Conservation (phyloP, 148 eudicot genomes). For the Rhododendron ferrugineum region DNA sequence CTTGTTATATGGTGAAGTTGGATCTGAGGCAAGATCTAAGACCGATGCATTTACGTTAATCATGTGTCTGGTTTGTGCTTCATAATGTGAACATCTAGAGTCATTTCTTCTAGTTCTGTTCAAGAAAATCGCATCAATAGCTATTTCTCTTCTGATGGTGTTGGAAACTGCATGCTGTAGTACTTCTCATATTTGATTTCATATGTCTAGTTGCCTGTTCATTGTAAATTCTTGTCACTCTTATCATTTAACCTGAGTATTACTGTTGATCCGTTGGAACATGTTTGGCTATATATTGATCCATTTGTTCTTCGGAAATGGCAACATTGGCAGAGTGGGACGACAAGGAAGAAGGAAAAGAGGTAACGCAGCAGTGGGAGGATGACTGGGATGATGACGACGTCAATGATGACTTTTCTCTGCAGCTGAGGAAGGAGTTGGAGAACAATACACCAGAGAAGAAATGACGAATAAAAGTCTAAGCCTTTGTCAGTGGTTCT, state of each 20-base stretch:
- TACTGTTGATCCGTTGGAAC: not conserved
- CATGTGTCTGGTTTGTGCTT: not conserved
- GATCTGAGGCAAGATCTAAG: not conserved
- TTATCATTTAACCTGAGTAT: not conserved
- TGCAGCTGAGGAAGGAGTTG: not conserved
- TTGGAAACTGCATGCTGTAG: not conserved
- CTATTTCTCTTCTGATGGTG: not conserved
- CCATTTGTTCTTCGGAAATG: not conserved
- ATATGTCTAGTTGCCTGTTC: not conserved
- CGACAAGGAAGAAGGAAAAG: conserved; percentile 69
- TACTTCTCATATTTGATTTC: not conserved
- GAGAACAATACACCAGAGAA: conserved; percentile 16
- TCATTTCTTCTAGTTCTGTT: not conserved
- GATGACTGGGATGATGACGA: not conserved
- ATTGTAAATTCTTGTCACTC: not conserved
- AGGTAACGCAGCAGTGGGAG: conserved; percentile 38
- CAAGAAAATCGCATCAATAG: not conserved
- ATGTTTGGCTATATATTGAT: not conserved
- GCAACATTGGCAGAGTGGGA: conserved; percentile 55
- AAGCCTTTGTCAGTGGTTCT: not conserved
- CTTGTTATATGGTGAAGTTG: not conserved
- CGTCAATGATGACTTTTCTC: conserved; percentile 3
- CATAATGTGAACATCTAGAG: not conserved
- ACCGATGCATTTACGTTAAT: not conserved
- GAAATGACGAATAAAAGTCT: conserved; percentile 11